Evolutionary conservation across 352 stramenopile genomes (phyloP).

Genomic region (Pythium utonaiense): DNA sequence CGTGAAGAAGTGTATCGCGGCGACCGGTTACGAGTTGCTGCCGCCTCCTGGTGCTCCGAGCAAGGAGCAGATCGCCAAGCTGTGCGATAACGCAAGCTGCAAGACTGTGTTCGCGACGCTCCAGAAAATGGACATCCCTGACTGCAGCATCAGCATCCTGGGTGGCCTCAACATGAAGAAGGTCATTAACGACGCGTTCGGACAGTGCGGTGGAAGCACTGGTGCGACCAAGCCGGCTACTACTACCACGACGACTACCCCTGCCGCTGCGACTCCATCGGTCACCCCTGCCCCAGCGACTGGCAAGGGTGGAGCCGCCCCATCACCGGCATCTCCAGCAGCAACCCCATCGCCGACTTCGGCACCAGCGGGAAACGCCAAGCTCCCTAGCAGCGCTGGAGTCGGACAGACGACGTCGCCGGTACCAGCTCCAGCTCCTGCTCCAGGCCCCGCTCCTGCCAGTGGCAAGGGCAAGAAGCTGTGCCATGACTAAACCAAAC

Average conservation of each 20-base stretch:
- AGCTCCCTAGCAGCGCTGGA: not conserved
- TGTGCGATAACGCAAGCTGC: constrained; percentile 27
- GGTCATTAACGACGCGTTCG: constrained; percentile 20
- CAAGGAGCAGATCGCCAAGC: constrained; percentile 31
- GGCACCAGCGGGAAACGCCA: constrained; percentile 1
- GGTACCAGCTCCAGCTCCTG: not conserved
- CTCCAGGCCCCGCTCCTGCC: not conserved
- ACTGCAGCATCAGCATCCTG: constrained; percentile 41
- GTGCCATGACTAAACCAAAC: constrained; percentile 17
- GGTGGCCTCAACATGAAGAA: constrained; percentile 46
- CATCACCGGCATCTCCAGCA: not conserved
- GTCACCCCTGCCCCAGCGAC: not conserved
- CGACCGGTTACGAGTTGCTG: constrained; percentile 35
- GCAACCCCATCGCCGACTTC: not conserved
- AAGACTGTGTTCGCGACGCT: constrained; percentile 27
- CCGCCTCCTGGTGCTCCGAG: constrained; percentile 24
- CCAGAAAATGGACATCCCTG: constrained; percentile 32
- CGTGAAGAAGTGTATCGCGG: constrained; percentile 30
- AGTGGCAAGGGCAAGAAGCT: constrained; percentile 13
- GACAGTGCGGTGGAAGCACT: constrained; percentile 12
- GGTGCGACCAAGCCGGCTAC: not conserved
- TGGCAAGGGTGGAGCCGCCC: constrained; percentile 5
- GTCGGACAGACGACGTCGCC: not conserved
- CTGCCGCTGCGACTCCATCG: constrained; percentile 1
- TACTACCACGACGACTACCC: not conserved